Percentiles rank a stretch among this genome's conserved stretches.
phyloP scores from a whole-genome alignment of 2,329 filamentous ascomycete genomes.

The Xylariomycetidae sp. region DNA sequence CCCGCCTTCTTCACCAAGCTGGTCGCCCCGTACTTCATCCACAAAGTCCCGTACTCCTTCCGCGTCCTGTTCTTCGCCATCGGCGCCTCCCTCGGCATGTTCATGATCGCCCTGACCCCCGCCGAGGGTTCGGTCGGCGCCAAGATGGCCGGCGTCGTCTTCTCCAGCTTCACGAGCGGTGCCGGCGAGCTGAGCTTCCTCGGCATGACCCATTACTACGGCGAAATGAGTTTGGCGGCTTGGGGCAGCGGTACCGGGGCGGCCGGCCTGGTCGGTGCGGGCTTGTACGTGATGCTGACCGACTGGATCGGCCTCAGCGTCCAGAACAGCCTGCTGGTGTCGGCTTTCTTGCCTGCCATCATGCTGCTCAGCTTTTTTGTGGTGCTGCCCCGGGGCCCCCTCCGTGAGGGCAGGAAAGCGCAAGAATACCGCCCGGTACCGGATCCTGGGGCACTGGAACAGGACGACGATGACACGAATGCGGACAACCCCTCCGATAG shows the following conservation, averaged over 20 bases:
- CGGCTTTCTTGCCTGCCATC: slow-evolving; percentile 70
- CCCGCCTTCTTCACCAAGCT: slow-evolving; percentile 87
- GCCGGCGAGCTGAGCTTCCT: slow-evolving; percentile 88
- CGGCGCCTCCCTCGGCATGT: slow-evolving; percentile 79
- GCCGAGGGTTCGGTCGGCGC: slow-evolving; percentile 56
- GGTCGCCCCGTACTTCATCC: slow-evolving; percentile 88
- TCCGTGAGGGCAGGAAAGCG: slow-evolving; percentile 40
- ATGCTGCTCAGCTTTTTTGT: slow-evolving; percentile 86
- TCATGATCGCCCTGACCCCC: slow-evolving; percentile 78
- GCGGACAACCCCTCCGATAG: slow-evolving; percentile 41
- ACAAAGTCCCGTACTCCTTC: slow-evolving; percentile 70
- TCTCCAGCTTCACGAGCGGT: slow-evolving; percentile 81
- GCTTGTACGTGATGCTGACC: slow-evolving; percentile 80
- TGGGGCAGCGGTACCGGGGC: slow-evolving; percentile 93
- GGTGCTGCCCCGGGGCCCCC: slow-evolving; percentile 63
- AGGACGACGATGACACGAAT: slow-evolving; percentile 30
- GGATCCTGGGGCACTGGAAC: slow-evolving; percentile 37
- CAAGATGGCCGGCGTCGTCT: slow-evolving; percentile 76
- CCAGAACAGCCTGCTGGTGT: slow-evolving; percentile 65
- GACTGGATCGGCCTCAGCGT: slow-evolving; percentile 73
- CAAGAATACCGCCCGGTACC: slow-evolving; percentile 51
- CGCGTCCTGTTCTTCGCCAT: slow-evolving; percentile 70
- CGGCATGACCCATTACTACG: slow-evolving; percentile 89
- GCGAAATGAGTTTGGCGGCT: slow-evolving; percentile 74
- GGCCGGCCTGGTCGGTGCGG: slow-evolving; percentile 80